Conservation (phyloP, 805 yeast species). For the Vanderwaltozyma tropicalis region DNA sequence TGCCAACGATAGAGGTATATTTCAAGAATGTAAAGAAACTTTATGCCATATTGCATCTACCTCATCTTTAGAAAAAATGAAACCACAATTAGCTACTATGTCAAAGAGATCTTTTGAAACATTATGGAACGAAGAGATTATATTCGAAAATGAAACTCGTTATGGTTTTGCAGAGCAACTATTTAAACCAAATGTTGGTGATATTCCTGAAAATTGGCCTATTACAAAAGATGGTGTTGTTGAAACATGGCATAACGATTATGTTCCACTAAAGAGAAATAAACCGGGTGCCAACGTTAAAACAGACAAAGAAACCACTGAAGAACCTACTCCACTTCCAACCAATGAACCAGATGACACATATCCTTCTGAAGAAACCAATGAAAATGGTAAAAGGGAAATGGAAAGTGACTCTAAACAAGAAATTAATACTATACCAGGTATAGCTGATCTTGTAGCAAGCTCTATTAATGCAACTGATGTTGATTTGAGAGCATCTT, state of each 20-base stretch:
- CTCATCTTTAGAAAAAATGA: slow-evolving; percentile 13
- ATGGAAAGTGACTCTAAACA: slow-evolving; percentile 11
- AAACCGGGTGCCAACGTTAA: slow-evolving; percentile 23
- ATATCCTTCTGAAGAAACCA: slow-evolving; percentile 10
- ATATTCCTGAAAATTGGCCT: slow-evolving; percentile 27
- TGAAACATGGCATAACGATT: slow-evolving; percentile 46
- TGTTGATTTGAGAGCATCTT: slow-evolving; percentile 71
- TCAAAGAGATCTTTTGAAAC: slow-evolving; percentile 51
- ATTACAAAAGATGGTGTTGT: slow-evolving; percentile 46
- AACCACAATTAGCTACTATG: slow-evolving; percentile 20
- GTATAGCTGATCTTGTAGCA: slow-evolving; percentile 53
- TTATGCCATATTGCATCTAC: slow-evolving; percentile 38
- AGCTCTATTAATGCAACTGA: slow-evolving; percentile 48
- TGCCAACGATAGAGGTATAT: slow-evolving; percentile 41
- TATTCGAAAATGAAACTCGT: slow-evolving; percentile 47
- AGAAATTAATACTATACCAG: slow-evolving; percentile 22
- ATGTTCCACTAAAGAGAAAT: slow-evolving; percentile 61
- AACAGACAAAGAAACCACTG: slow-evolving; percentile 25
- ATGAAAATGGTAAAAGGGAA: slow-evolving; percentile 24
- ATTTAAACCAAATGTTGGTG: slow-evolving; percentile 48
- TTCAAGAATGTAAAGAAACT: slow-evolving; percentile 70
- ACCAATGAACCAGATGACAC: slow-evolving; percentile 12
- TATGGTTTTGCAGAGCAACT: slow-evolving; percentile 60
- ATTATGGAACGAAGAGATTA: slow-evolving; percentile 63
- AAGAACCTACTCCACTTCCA: slow-evolving; percentile 19